Conservation (phyloP, 176 grass and related monocot genomes). For the Aegilops sharonensis region DNA sequence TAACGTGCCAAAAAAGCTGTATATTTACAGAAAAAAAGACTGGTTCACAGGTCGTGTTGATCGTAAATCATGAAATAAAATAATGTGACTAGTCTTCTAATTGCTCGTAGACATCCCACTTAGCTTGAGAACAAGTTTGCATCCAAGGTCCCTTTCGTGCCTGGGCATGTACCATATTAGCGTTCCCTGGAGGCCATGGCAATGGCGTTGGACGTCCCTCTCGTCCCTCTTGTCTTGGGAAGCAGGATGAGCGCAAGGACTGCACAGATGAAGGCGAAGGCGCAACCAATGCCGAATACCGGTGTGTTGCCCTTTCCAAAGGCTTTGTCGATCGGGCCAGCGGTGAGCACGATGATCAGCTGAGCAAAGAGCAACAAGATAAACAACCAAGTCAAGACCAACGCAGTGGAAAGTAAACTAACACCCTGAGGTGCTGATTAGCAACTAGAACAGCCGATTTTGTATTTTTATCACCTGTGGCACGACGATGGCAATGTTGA, state of each 20-base stretch:
- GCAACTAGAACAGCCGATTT: no score
- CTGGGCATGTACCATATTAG: neutral
- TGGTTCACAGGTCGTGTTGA: no score
- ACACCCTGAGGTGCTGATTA: neutral
- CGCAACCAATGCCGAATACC: slow-evolving; percentile 27
- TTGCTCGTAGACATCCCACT: no score
- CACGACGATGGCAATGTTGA: slow-evolving; percentile 46
- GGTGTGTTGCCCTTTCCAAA: slow-evolving; percentile 47
- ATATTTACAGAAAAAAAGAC: no score
- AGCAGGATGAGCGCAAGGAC: slow-evolving; percentile 30
- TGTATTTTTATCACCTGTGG: slow-evolving; percentile 23
- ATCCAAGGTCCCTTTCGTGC: no score
- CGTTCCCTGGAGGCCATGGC: neutral
- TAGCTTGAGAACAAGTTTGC: no score
- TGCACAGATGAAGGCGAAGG: slow-evolving; percentile 34
- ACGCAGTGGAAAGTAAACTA: neutral
- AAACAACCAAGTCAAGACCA: neutral
- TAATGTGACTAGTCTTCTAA: no score
- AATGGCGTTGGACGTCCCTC: neutral
- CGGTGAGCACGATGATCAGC: slow-evolving; percentile 32
- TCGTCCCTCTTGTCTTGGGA: slow-evolving; percentile 21
- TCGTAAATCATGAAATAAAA: no score
- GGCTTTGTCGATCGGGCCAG: slow-evolving; percentile 25
- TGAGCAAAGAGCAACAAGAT: neutral
- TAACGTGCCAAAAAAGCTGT: no score